A percentile compares a stretch with the other conserved stretches of the same genome.
Evolutionary conservation across 148 eudicot species (phyloP).

Genomic region (Talinum fruticosum): DNA sequence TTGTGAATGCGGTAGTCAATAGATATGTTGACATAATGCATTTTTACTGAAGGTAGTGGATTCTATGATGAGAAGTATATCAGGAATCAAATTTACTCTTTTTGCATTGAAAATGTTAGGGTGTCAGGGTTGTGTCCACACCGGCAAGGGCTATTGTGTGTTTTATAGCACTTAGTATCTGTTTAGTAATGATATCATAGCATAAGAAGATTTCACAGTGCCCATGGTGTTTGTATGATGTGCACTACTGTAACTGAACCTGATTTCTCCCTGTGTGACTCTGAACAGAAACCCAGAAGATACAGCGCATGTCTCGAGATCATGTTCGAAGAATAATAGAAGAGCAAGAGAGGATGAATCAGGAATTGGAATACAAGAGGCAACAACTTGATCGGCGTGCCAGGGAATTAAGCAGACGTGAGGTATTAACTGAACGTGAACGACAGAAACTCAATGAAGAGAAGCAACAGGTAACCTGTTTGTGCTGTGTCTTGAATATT

Average conservation of each 20-base stretch:
- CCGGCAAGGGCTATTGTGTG: background rate
- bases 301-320: constrained; percentile 62
- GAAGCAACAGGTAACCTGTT: constrained; percentile 51
- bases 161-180: background rate
- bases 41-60: background rate
- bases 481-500: background rate
- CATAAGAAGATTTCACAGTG: background rate
- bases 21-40: background rate
- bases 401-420: constrained; percentile 65
- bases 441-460: constrained; percentile 79
- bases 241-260: background rate
- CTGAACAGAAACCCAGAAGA: constrained; percentile 64
- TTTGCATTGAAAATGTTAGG: background rate
- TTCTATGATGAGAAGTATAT: background rate
- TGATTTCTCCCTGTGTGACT: background rate
- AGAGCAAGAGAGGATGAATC: constrained; percentile 66
- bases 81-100: background rate
- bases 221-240: background rate
- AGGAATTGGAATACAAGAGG: constrained; percentile 56
- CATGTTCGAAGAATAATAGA: constrained; percentile 50
- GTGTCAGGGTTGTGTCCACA: background rate
- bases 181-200: background rate
- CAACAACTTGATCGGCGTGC: constrained; percentile 56
- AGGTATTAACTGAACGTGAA: constrained; percentile 73
- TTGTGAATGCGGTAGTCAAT: background rate